Conservation (phyloP, 345 rosid genomes). For the Hypericum perforatum region DNA sequence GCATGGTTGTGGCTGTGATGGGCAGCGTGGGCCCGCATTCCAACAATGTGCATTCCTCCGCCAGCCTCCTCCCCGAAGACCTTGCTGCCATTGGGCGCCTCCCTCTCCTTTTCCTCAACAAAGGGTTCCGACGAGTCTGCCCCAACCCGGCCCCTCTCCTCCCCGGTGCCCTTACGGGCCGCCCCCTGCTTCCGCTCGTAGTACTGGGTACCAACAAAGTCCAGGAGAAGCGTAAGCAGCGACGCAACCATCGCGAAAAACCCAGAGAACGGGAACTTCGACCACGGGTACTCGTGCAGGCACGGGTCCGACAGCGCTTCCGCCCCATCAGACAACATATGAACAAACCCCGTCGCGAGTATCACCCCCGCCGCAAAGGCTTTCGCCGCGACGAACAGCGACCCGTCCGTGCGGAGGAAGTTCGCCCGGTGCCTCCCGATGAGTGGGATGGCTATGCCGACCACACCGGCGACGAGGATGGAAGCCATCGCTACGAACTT, state of each 20-base stretch:
- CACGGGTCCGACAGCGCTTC: conserved; percentile 54
- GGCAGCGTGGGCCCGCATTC: conserved; percentile 81
- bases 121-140: conserved; percentile 22
- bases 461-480: conserved; percentile 53
- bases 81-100: conserved; percentile 19
- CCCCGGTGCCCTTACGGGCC: conserved; percentile 33
- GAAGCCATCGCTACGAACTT: conserved; percentile 66
- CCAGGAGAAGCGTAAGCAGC: conserved; percentile 59
- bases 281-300: conserved; percentile 66
- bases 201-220: conserved; percentile 78
- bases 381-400: conserved; percentile 68
- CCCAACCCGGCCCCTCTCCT: conserved; percentile 33
- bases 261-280: conserved; percentile 69
- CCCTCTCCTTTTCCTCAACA: conserved; percentile 18
- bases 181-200: conserved; percentile 73
- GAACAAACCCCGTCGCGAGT: conserved; percentile 91
- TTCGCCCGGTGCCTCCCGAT: conserved; percentile 47
- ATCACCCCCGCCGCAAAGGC: conserved; percentile 93
- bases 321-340: conserved; percentile 68
- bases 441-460: conserved; percentile 63
- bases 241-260: conserved; percentile 86
- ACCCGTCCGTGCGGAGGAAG: conserved; percentile 48
- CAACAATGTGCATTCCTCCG: conserved; percentile 81
- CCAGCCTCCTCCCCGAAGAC: conserved; percentile 83
- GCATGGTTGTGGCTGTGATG: conserved; percentile 75